phyloP scores from a whole-genome alignment of 2,329 filamentous ascomycete species.

The Cytospora schulzeri region DNA sequence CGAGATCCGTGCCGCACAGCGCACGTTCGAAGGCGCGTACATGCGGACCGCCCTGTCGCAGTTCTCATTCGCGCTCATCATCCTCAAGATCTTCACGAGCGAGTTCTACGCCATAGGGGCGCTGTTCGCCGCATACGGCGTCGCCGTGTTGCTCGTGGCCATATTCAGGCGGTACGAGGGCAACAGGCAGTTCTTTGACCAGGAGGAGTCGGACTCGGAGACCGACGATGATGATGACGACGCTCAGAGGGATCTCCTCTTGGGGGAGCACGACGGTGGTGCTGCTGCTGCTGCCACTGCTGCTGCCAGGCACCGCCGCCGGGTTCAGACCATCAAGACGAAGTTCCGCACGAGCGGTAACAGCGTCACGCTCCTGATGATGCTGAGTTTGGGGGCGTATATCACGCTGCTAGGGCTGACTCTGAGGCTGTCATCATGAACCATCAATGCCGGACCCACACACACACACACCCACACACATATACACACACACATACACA shows the following conservation, averaged over 20 bases:
- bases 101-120: slow-evolving; percentile 99
- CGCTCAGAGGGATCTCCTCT: slow-evolving; percentile 5
- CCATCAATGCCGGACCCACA: too few species aligned
- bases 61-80: slow-evolving; percentile 91
- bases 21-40: slow-evolving; percentile 97
- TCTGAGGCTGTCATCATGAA: slow-evolving; percentile 42
- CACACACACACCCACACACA: not conserved
- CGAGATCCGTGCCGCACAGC: slow-evolving; percentile 90
- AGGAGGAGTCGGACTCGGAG: slow-evolving; percentile 43
- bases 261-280: slow-evolving; percentile 10
- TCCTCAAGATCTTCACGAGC: slow-evolving; percentile 93
- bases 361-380: slow-evolving; percentile 60
- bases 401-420: slow-evolving; percentile 58
- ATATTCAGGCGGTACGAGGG: slow-evolving; percentile 87
- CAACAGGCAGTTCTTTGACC: slow-evolving; percentile 88
- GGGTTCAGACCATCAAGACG: slow-evolving; percentile 46
- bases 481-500: not conserved
- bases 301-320: slow-evolving; percentile 34
- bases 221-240: slow-evolving; percentile 35
- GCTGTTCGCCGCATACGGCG: slow-evolving; percentile 88
- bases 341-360: slow-evolving; percentile 67
- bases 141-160: slow-evolving; percentile 79
- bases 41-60: slow-evolving; percentile 92
- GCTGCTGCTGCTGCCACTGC: slow-evolving; percentile 23
- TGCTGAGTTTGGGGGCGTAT: slow-evolving; percentile 60